Conservation (phyloP, 23 red algal genomes). For the Agarophyton chilense region DNA sequence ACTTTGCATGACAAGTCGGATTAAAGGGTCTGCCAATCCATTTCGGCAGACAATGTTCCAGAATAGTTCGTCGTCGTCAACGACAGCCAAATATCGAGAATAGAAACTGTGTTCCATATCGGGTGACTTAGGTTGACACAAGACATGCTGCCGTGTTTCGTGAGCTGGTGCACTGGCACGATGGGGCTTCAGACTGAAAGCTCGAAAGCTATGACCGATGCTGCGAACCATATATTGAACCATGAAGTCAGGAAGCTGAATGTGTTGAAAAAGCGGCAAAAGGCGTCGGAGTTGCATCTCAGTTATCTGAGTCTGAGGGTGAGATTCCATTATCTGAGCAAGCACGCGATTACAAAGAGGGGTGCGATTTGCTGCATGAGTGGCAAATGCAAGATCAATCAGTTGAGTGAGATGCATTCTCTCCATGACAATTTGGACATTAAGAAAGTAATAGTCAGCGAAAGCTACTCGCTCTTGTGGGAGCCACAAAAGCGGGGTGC, state of each 20-base stretch:
- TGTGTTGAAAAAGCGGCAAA: conserved; percentile 20
- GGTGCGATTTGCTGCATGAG: neutral
- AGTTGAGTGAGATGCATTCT: conserved; percentile 19
- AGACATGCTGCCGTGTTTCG: no score
- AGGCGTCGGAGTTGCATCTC: neutral
- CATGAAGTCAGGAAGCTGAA: conserved; percentile 1
- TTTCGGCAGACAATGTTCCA: conserved; percentile 25
- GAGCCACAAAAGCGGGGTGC: conserved; percentile 18
- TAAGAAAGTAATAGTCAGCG: conserved; percentile 26
- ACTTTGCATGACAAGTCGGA: neutral
- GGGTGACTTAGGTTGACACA: neutral
- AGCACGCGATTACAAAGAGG: conserved; percentile 1
- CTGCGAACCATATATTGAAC: neutral
- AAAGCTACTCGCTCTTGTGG: neutral
- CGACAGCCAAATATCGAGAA: neutral
- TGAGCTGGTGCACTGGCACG: neutral
- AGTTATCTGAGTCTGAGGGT: neutral
- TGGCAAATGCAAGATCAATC: conserved; percentile 18
- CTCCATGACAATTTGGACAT: conserved; percentile 4
- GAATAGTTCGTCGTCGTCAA: neutral
- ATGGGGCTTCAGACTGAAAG: neutral
- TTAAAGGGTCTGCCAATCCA: neutral
- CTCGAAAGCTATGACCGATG: neutral
- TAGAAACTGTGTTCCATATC: neutral
- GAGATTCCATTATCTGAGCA: neutral